Evolutionary conservation across 805 yeast species (phyloP).

Genomic region (Candida ovalis): DNA sequence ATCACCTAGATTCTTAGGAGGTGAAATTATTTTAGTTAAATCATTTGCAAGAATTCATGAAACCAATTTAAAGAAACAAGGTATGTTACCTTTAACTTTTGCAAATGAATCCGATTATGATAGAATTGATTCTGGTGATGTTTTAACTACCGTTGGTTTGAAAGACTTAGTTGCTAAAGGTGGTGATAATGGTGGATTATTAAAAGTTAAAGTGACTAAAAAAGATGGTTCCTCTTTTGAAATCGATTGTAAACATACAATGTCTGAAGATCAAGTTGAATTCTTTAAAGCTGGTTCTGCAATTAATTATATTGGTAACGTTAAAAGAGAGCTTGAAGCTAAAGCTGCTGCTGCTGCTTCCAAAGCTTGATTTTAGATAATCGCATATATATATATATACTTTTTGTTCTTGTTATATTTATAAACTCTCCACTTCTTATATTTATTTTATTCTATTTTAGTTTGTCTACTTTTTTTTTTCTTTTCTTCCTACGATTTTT

Average conservation of each 20-base stretch:
- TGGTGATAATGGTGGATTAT: conserved; percentile 84
- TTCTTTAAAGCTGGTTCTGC: conserved; percentile 98
- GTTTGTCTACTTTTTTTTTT: not conserved
- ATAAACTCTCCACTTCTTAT: not conserved
- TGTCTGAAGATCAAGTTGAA: conserved; percentile 94
- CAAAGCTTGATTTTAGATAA: not conserved
- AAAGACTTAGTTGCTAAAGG: conserved; percentile 71
- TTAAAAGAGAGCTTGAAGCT: conserved; percentile 17
- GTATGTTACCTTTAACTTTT: conserved; percentile 92
- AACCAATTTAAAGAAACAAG: conserved; percentile 96
- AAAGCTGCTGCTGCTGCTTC: conserved; percentile 4
- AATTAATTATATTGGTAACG: conserved; percentile 68
- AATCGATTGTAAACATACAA: conserved; percentile 84
- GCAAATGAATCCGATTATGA: conserved; percentile 90
- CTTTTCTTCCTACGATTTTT: not conserved
- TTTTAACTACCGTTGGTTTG: conserved; percentile 69
- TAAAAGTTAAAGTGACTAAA: conserved; percentile 71
- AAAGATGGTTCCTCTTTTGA: conserved; percentile 65
- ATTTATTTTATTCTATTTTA: not conserved
- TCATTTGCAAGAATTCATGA: conserved; percentile 98
- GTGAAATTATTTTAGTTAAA: conserved; percentile 80
- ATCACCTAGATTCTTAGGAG: conserved; percentile 93
- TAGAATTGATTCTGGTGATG: conserved; percentile 70
- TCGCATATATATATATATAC: not conserved
- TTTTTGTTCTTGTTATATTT: not conserved